Evolutionary conservation across 2,329 filamentous ascomycete genomes (phyloP).

Genomic region (Xylaria digitata): DNA sequence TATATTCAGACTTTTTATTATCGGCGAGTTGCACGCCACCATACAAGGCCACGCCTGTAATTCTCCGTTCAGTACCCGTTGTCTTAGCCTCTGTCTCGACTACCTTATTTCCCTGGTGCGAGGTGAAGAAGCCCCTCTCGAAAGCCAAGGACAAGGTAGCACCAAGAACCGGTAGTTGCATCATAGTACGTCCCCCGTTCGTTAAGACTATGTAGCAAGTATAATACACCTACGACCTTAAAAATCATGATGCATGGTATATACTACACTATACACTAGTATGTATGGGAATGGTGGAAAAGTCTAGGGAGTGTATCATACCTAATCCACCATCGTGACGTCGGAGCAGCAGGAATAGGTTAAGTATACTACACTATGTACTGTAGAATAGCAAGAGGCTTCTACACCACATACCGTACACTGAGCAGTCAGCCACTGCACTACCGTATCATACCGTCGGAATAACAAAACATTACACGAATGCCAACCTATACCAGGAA

Average conservation of each 20-base stretch:
- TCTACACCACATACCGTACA: no score
- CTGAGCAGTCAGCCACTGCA: no score
- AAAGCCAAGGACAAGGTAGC: slow-evolving; percentile 1
- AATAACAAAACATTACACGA: background rate
- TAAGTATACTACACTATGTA: background rate
- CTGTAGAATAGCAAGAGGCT: no score
- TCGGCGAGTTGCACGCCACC: slow-evolving; percentile 38
- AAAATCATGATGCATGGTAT: background rate
- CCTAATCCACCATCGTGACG: no score
- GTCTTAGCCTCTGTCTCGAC: slow-evolving; percentile 12
- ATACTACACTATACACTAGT: background rate
- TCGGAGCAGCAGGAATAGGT: background rate
- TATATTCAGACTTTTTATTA: slow-evolving; percentile 20
- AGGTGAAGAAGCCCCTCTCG: slow-evolving; percentile 16
- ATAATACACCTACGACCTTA: background rate
- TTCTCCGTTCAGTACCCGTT: background rate
- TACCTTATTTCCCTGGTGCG: slow-evolving; percentile 9
- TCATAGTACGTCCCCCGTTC: slow-evolving; percentile 1
- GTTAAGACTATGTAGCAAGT: background rate
- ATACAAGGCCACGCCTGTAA: background rate
- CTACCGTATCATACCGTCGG: background rate
- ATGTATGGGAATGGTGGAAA: background rate
- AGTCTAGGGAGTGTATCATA: no score
- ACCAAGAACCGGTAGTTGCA: slow-evolving; percentile 11
- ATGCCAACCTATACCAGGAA: slow-evolving; percentile 1